phyloP scores from a whole-genome alignment of 345 rosid genomes.

The Hibiscus tridactylites region DNA sequence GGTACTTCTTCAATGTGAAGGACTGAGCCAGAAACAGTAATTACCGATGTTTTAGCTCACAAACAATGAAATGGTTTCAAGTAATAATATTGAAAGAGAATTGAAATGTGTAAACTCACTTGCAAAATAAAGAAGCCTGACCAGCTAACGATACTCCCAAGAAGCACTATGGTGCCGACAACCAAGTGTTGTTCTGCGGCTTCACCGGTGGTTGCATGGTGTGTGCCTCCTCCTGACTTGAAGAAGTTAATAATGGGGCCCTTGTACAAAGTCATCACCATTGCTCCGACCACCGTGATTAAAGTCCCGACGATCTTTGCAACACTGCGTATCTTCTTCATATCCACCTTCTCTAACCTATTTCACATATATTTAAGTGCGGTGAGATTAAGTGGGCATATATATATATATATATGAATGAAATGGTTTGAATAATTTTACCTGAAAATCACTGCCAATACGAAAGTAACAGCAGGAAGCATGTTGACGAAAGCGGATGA shows the following conservation, averaged over 20 bases:
- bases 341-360: conserved; percentile 66
- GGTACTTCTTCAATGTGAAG: conserved; percentile 68
- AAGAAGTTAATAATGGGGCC: conserved; percentile 65
- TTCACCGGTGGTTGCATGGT: conserved; percentile 23
- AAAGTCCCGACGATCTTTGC: conserved; percentile 74
- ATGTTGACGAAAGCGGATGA: conserved; percentile 56
- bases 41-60: not conserved
- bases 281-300: conserved; percentile 70
- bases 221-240: conserved; percentile 24
- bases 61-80: not conserved
- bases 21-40: conserved; percentile 30
- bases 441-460: conserved; percentile 86
- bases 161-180: conserved; percentile 57
- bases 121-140: conserved; percentile 81
- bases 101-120: conserved; percentile 21
- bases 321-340: conserved; percentile 49
- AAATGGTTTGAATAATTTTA: conserved; percentile 2
- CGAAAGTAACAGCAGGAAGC: conserved; percentile 85
- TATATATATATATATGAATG: not conserved
- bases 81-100: not conserved
- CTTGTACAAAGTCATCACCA: conserved; percentile 90
- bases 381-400: not conserved
- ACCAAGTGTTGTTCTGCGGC: conserved; percentile 53
- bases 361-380: conserved; percentile 1
- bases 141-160: conserved; percentile 64